Base-by-base conservation (phyloP, 139 green algal genomes). In the Chlorella ohadii region DNA sequence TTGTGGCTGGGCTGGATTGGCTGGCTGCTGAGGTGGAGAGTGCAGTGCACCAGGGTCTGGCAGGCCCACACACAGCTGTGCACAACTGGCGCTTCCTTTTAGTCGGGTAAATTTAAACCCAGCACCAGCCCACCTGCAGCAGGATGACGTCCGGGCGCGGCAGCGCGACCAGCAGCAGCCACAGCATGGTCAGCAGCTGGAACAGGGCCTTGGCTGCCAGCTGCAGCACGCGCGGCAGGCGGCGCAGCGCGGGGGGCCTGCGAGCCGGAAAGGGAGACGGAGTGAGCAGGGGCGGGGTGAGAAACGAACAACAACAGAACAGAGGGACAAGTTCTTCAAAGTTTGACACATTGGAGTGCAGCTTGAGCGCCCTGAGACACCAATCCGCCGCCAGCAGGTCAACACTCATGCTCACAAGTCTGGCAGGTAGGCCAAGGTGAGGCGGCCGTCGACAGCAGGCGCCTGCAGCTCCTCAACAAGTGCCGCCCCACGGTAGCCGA, bases 151-250 rank as follows among this genome's bases (percentile, higher is more conserved):
- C 66, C 1, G 93, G 93, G 2, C 72, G 76, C 0, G 93, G 94
- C 70, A 92, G 63, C 27, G 66, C 36, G 34, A 91, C 63, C 20
- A 97, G 84, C 83, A 96, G 86, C 27, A 93, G 76, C 84, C 86
- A 95, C 12, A 94, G 65, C 78, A 98, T 81, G 34, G 72, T 64
- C 1, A 92, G 1, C 38, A 94, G 73, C 88, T 97, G 92, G 23
- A 87, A 72, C 19, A 94, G 25, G 0, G 91, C 92, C 73, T 98
- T 98, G 16, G 94, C n/a, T 0, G 92, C 20, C n/a, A 96, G 85
- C 25, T 44, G 67, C 15, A 95, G 63, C 17, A 91, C 36, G 0
- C 88, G 61, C 0, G 95, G 94, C 44, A 97, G 73, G 22, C 55
- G 55, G 44, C 55, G 12, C 17, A 93, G 39, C 83, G 64, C 79